A percentile compares a stretch with the other conserved stretches of the same genome.
Conservation (phyloP, 371 early-diverging fungal species). For the Mucor irregularis region DNA sequence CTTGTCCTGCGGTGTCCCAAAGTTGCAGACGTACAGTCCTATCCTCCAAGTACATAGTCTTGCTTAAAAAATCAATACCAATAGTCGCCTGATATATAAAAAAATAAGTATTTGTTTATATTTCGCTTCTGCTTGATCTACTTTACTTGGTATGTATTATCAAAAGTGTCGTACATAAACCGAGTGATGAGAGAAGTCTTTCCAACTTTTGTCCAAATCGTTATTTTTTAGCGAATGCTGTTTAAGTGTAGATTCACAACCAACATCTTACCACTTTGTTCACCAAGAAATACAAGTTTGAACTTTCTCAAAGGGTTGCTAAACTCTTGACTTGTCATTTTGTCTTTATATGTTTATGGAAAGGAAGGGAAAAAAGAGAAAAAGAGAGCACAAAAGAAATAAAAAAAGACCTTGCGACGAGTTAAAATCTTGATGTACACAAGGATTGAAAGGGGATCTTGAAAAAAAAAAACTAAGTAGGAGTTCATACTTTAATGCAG, state of each 20-base stretch:
- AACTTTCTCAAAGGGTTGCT: conserved; percentile 82
- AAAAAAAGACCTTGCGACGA: neutral
- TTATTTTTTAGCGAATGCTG: neutral
- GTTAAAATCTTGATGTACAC: too few relatives aligned
- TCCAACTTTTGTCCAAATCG: conserved; percentile 67
- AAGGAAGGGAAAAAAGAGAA: conserved; percentile 2
- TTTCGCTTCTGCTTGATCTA: neutral
- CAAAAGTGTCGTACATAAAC: conserved; percentile 98
- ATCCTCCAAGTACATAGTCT: conserved; percentile 97
- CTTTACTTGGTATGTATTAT: conserved; percentile 89
- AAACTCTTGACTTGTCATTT: conserved; percentile 41
- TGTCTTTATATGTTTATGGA: neutral
- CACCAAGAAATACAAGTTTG: conserved; percentile 95
- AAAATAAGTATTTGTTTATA: neutral
- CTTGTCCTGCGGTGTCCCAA: conserved; percentile 99
- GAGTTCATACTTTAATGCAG: neutral
- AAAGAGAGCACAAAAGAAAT: conserved; percentile 18
- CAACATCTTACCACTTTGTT: conserved; percentile 83
- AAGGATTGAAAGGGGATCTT: neutral
- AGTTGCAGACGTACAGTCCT: conserved; percentile 96
- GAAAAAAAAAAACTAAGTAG: neutral
- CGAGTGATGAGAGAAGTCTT: conserved; percentile 98
- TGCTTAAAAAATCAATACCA: conserved; percentile 98
- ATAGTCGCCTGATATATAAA: conserved; percentile 88
- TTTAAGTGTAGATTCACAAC: neutral